phyloP scores from a whole-genome alignment of 805 yeast species.

The Spathaspora arborariae region DNA sequence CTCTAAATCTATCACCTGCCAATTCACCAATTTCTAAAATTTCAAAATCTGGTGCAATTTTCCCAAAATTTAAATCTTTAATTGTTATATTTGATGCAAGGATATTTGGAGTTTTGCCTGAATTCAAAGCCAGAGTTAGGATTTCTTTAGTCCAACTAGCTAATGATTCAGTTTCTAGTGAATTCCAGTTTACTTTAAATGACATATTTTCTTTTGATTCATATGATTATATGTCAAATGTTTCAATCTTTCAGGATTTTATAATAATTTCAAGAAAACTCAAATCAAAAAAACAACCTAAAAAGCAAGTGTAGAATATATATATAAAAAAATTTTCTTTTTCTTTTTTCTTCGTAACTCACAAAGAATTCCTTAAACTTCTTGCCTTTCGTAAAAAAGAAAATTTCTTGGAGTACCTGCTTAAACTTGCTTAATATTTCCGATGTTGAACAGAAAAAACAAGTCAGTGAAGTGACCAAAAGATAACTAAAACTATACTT shows the following conservation, averaged over 20 bases:
- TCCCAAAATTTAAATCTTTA: slow-evolving; percentile 68
- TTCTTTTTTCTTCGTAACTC: too few species aligned
- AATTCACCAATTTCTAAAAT: slow-evolving; percentile 80
- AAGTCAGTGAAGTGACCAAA: too few species aligned
- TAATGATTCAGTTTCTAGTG: slow-evolving; percentile 62
- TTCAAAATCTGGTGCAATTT: slow-evolving; percentile 70
- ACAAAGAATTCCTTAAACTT: too few species aligned
- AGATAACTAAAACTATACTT: too few species aligned
- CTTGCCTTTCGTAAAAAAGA: too few species aligned
- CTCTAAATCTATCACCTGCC: slow-evolving; percentile 71
- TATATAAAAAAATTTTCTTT: background rate
- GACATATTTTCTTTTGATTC: too few species aligned
- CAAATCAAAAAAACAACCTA: background rate
- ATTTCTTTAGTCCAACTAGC: slow-evolving; percentile 61
- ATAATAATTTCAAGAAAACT: too few species aligned
- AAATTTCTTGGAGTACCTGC: too few species aligned
- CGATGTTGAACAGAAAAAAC: background rate
- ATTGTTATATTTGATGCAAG: slow-evolving; percentile 67
- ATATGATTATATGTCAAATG: too few species aligned
- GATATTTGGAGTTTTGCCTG: slow-evolving; percentile 67
- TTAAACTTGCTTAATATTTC: background rate
- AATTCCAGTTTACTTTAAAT: slow-evolving; percentile 73
- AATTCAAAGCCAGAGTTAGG: slow-evolving; percentile 67
- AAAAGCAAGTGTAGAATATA: too few species aligned
- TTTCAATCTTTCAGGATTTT: too few species aligned